Evolutionary conservation across 163 green algal genomes (phyloP).

Genomic region (Chlamydomonas reinhardtii): DNA sequence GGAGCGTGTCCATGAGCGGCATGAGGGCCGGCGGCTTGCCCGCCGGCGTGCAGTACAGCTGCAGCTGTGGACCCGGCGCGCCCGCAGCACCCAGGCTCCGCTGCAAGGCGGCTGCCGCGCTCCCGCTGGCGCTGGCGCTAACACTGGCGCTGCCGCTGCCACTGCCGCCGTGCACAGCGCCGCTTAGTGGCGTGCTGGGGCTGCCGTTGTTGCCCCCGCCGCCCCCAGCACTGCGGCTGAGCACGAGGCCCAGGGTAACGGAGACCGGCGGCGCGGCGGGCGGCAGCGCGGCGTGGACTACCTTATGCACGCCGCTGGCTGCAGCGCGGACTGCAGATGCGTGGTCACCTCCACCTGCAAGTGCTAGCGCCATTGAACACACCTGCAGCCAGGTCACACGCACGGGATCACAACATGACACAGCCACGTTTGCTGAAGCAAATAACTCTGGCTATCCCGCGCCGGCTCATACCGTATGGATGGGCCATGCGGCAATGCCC

Average conservation of each 20-base stretch:
- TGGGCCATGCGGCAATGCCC: too few relatives aligned
- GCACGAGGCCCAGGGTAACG: constrained; percentile 4
- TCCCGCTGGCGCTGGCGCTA: not conserved
- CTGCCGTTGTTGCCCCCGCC: not conserved
- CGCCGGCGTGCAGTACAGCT: constrained; percentile 1
- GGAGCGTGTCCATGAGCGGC: not conserved
- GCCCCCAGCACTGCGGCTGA: not conserved
- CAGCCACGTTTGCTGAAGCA: too few relatives aligned
- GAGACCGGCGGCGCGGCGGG: not conserved
- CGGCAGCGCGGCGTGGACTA: not conserved
- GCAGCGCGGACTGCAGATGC: not conserved
- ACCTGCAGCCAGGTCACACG: not conserved
- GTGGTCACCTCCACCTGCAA: not conserved
- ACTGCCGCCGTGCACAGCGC: not conserved
- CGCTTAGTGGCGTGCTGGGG: too few relatives aligned
- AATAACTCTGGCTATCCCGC: too few relatives aligned
- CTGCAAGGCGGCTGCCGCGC: too few relatives aligned
- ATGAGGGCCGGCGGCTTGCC: not conserved
- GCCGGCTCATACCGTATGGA: too few relatives aligned
- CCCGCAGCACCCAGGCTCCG: too few relatives aligned
- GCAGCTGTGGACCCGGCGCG: not conserved
- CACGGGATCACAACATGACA: too few relatives aligned
- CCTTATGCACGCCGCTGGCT: not conserved
- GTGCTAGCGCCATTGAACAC: not conserved
- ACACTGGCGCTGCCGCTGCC: too few relatives aligned